These are phyloP conservation scores for Angomonas ambiguus DNA, from an alignment of 208 protist species.

Conservation along the genomic window DNA sequence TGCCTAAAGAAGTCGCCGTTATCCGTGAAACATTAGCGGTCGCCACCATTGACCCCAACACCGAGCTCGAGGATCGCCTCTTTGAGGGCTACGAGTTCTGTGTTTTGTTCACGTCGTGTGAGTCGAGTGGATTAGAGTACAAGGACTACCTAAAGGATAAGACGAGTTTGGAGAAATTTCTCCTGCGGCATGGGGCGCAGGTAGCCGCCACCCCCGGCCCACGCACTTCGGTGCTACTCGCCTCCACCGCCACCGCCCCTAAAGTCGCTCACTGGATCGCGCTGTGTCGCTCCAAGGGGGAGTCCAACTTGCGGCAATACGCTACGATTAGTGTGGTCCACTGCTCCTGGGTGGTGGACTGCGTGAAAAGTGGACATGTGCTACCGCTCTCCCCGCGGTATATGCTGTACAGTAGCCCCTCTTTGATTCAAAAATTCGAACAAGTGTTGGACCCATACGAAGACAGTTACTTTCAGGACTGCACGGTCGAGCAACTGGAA, in stretches of 20 bases:
- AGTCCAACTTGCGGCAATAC: constrained; percentile 6
- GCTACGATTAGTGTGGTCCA: constrained; percentile 25
- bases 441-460: constrained; percentile 28
- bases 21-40: constrained; percentile 11
- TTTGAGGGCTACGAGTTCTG: constrained; percentile 41
- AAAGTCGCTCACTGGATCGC: constrained; percentile 35
- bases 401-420: constrained; percentile 32
- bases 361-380: constrained; percentile 16
- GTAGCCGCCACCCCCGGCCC: constrained; percentile 36
- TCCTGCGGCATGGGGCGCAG: constrained; percentile 35
- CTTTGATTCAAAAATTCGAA: constrained; percentile 20
- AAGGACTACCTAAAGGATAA: constrained; percentile 9
- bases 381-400: constrained; percentile 31
- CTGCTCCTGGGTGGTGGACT: constrained; percentile 26
- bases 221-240: constrained; percentile 26
- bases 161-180: constrained; percentile 24
- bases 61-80: constrained; percentile 16
- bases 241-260: constrained; percentile 10
- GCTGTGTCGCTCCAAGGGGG: constrained; percentile 12
- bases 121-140: not conserved
- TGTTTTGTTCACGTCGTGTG: constrained; percentile 27
- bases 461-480: constrained; percentile 28
- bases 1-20: constrained; percentile 7
- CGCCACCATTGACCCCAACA: constrained; percentile 3
- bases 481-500: constrained; percentile 20